Percentiles rank a stretch among this genome's conserved stretches.
Evolutionary conservation across 2,329 filamentous ascomycete genomes (phyloP).

Genomic region (Knoxdaviesia capensis): DNA sequence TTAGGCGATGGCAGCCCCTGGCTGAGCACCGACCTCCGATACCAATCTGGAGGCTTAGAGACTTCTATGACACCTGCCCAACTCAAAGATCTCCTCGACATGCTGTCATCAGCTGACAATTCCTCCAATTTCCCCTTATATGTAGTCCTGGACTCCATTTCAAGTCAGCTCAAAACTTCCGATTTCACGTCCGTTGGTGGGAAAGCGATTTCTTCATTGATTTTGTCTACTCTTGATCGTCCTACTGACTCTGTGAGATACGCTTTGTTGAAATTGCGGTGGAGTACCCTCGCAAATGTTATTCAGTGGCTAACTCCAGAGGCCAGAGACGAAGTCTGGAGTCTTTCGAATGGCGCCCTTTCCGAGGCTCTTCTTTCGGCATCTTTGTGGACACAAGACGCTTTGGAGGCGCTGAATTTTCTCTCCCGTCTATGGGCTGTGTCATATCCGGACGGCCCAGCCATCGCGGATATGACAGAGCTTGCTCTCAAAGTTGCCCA

Average conservation of each 20-base stretch:
- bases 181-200: constrained; percentile 11
- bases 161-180: constrained; percentile 19
- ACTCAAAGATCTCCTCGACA: constrained; percentile 20
- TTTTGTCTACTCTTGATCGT: too few relatives aligned
- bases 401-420: constrained; percentile 20
- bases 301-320: constrained; percentile 14
- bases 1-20: not conserved
- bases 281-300: constrained; percentile 17
- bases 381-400: constrained; percentile 13
- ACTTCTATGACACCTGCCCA: constrained; percentile 22
- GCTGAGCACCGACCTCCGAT: constrained; percentile 7
- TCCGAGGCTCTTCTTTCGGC: constrained; percentile 13
- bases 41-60: constrained; percentile 11
- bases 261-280: constrained; percentile 15
- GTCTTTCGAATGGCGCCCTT: constrained; percentile 12
- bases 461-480: constrained; percentile 11
- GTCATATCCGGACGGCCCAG: constrained; percentile 15
- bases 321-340: constrained; percentile 15
- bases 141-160: constrained; percentile 21
- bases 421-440: constrained; percentile 17
- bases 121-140: constrained; percentile 14
- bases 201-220: too few relatives aligned
- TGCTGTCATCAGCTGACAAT: constrained; percentile 16
- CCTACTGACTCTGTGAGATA: too few relatives aligned
- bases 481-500: constrained; percentile 14